phyloP scores from a whole-genome alignment of 768 basidiomycete genomes.

The Galerina sulciceps region DNA sequence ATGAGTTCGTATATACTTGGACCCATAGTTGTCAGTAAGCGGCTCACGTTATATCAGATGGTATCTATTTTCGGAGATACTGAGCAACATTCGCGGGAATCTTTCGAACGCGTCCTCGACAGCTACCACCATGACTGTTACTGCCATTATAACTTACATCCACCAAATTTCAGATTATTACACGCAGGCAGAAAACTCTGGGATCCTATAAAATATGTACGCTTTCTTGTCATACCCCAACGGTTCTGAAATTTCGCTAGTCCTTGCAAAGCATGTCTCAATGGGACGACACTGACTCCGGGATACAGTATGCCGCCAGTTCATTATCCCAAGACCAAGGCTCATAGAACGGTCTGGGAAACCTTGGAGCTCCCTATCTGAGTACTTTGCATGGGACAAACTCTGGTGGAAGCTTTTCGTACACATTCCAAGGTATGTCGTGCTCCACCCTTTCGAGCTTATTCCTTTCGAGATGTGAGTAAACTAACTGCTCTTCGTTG shows the following conservation, averaged over 20 bases:
- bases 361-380: slow-evolving; percentile 20
- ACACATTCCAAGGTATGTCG: slow-evolving; percentile 11
- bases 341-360: slow-evolving; percentile 13
- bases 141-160: too few species aligned
- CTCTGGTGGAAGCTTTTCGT: slow-evolving; percentile 18
- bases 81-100: too few species aligned
- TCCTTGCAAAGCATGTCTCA: not conserved
- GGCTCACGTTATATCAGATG: too few species aligned
- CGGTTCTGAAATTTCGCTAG: not conserved
- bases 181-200: too few species aligned
- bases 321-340: slow-evolving; percentile 16
- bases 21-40: too few species aligned
- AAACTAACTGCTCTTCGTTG: not conserved
- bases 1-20: too few species aligned
- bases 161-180: too few species aligned
- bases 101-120: too few species aligned
- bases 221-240: too few species aligned
- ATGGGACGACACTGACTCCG: slow-evolving; percentile 23
- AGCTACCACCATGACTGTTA: too few species aligned
- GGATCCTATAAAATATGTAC: too few species aligned
- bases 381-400: slow-evolving; percentile 24
- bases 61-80: too few species aligned
- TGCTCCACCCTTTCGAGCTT: not conserved
- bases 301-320: slow-evolving; percentile 25
- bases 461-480: not conserved